These are phyloP conservation scores for Ogataea populi-albae DNA, from an alignment of 805 yeast genomes.

Conservation along the genomic window DNA sequence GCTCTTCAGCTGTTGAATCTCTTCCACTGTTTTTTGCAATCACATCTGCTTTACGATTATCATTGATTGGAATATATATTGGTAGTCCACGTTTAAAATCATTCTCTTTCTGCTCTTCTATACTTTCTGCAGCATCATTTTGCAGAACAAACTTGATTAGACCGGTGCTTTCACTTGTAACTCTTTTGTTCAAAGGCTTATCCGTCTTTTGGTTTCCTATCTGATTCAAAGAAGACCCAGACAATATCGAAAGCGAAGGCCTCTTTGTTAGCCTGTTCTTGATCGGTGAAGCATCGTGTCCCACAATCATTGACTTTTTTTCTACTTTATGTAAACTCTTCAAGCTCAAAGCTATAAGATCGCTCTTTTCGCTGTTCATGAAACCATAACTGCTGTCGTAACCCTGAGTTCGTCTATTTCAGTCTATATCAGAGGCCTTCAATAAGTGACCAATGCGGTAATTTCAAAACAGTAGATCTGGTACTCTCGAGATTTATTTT, in stretches of 20 bases:
- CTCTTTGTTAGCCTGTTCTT: conserved; percentile 26
- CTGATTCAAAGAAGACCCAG: conserved; percentile 26
- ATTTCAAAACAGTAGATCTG: conserved; percentile 7
- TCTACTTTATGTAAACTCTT: too few relatives aligned
- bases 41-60: conserved; percentile 6
- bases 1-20: conserved; percentile 5
- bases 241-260: conserved; percentile 34
- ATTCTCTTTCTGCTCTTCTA: conserved; percentile 1
- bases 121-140: conserved; percentile 7
- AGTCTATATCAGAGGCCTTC: not conserved
- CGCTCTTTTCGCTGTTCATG: too few relatives aligned
- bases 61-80: conserved; percentile 34
- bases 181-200: conserved; percentile 36
- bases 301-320: too few relatives aligned
- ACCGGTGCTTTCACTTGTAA: conserved; percentile 51
- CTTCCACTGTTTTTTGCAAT: conserved; percentile 2
- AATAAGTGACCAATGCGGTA: conserved; percentile 8
- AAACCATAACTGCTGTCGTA: too few relatives aligned
- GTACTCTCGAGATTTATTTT: too few relatives aligned
- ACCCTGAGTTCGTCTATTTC: not conserved
- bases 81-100: conserved; percentile 30
- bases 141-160: conserved; percentile 42
- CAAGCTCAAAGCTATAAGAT: too few relatives aligned
- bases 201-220: conserved; percentile 16
- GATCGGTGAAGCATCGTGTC: too few relatives aligned